Percentiles rank a stretch among this genome's conserved stretches.
Conservation (phyloP, 805 yeast genomes). For the Candida xyloterini region DNA sequence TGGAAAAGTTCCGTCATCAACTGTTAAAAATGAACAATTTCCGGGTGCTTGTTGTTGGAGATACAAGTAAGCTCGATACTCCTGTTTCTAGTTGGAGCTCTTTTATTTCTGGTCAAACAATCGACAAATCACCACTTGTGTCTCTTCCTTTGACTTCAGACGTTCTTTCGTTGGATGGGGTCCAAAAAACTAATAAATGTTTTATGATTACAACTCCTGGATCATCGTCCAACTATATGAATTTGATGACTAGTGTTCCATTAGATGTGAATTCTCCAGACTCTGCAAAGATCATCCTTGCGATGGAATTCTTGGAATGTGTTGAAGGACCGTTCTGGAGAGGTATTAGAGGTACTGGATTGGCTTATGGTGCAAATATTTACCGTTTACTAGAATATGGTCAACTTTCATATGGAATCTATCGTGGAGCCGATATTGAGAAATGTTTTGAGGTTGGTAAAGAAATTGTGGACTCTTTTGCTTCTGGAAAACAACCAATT, state of each 20-base stretch:
- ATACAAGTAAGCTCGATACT: slow-evolving; percentile 44
- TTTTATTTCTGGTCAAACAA: slow-evolving; percentile 25
- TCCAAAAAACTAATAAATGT: slow-evolving; percentile 50
- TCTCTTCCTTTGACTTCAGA: slow-evolving; percentile 52
- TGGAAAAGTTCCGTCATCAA: slow-evolving; percentile 49
- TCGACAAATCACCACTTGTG: background rate
- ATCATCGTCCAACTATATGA: slow-evolving; percentile 74
- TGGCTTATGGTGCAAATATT: slow-evolving; percentile 84
- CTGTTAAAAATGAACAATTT: slow-evolving; percentile 58
- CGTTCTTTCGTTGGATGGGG: slow-evolving; percentile 56
- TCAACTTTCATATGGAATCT: slow-evolving; percentile 60
- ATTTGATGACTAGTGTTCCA: slow-evolving; percentile 59
- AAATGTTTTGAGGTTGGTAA: slow-evolving; percentile 60
- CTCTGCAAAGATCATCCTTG: slow-evolving; percentile 65
- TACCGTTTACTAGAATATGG: slow-evolving; percentile 62
- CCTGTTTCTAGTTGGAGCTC: slow-evolving; percentile 62
- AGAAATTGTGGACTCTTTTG: slow-evolving; percentile 58
- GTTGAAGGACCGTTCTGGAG: slow-evolving; percentile 98
- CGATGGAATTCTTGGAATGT: slow-evolving; percentile 72
- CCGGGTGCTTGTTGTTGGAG: slow-evolving; percentile 71
- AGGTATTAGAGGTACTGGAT: slow-evolving; percentile 90
- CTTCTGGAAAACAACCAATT: slow-evolving; percentile 49
- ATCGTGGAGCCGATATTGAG: slow-evolving; percentile 80
- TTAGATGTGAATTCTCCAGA: slow-evolving; percentile 54
- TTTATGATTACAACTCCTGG: slow-evolving; percentile 73